These are phyloP conservation scores for Tuber microsphaerosporum DNA, from an alignment of 495 filamentous ascomycete genomes.

Conservation along the genomic window DNA sequence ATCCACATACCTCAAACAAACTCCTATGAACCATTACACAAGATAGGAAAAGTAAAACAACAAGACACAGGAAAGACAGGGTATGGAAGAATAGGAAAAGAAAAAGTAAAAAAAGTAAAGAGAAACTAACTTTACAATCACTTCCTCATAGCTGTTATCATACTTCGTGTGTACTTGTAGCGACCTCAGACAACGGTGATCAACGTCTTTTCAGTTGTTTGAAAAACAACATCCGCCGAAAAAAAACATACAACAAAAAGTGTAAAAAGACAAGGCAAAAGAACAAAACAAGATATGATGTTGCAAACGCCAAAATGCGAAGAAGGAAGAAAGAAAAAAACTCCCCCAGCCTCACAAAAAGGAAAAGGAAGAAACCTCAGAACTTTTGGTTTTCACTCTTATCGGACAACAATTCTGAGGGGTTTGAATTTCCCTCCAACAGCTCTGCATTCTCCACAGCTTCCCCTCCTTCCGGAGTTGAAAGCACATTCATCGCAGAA, in stretches of 20 bases:
- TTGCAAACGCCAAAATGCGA: conserved; percentile 13
- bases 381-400: conserved; percentile 20
- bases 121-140: conserved; percentile 18
- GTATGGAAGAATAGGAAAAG: not conserved
- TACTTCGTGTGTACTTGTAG: conserved; percentile 25
- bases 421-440: conserved; percentile 40
- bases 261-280: conserved; percentile 10
- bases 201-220: conserved; percentile 6
- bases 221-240: conserved; percentile 15
- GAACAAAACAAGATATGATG: conserved; percentile 15
- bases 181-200: conserved; percentile 23
- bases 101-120: not conserved
- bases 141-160: conserved; percentile 9
- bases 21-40: not conserved
- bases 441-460: conserved; percentile 37
- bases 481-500: conserved; percentile 39
- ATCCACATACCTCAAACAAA: conserved; percentile 3
- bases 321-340: conserved; percentile 6
- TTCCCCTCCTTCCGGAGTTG: conserved; percentile 32
- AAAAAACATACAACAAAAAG: conserved; percentile 13
- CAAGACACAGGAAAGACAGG: not conserved
- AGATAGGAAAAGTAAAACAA: not conserved
- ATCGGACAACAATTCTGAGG: conserved; percentile 38
- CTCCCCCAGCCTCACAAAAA: not conserved
- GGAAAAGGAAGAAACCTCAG: not conserved